Evolutionary conservation across 1,284 basidiomycete genomes (phyloP), one percentile per base, ranked within the genome.

Genomic region (Cyathus pygmaeus): DNA sequence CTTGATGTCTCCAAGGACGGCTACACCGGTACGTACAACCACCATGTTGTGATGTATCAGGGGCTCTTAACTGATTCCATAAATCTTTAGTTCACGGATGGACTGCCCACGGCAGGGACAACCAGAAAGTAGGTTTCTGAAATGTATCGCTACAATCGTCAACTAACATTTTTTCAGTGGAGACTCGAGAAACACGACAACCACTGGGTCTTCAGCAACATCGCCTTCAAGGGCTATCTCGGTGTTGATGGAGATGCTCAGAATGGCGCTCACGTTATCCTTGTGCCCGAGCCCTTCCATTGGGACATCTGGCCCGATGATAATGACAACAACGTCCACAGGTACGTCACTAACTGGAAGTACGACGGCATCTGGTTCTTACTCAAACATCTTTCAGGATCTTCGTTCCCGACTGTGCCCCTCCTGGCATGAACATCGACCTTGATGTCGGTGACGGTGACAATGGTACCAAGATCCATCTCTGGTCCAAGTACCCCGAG

Each of bases 1-100:
- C 57, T 74, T 11, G 72, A 74, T 57, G 64, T 71, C 23, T 70
- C 68, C 44, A 67, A 62, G 5, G 71, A 74, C 46, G 52, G 29
- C 50, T 29, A n/a, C 15, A 11, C 5, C 21, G 50, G 50, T 52
- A 31, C 24, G 50, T 52, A 52, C 17, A 17, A n/a, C n/a, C 44
- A 9, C 44, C 10, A 9, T n/a, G n/a, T 21, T 52, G 11, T 17
- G 27, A 52, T 17, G 21, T 19, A 15, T 7, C 29, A 27, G 5
- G 15, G 29, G n/a, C 29, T 29, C 15, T 9, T 15, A 36, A 7
- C 24, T 7, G 10, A 21, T n/a, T 52, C 10, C 29, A 27, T 10
- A 4, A 29, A 27, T n/a, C 24, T 52, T 9, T 31, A 52, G 50
- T 52, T 15, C 24, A 26, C 29, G 50, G 23, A n/a, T 52, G 50